Base-by-base conservation (phyloP, 1,139 yeast genomes). In the Scheffersomyces cryptocercus region DNA sequence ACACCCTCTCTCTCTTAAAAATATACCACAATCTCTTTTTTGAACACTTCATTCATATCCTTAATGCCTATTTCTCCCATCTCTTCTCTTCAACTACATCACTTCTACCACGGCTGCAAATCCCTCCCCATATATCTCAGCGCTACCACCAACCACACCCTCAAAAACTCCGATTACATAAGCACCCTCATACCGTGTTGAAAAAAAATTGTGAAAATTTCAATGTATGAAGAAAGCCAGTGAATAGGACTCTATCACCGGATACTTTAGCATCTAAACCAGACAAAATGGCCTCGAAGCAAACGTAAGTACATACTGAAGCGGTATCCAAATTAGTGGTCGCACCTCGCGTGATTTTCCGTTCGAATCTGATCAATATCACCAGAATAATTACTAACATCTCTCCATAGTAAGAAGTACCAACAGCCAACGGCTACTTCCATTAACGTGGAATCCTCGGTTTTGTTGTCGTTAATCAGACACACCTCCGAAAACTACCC, bases 401-500 rank as follows among this genome's bases (percentile, higher is more conserved):
- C 35, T 31, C 15, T 35, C 28, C 28, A 5, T 15, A 49, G 52
- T 48, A 65, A 62, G 52, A 50, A 54, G 41, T 68, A 68, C 52
- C 61, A 65, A 48, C 63, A 62, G 31, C 80, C 83, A 30, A 72
- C 77, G 5, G 73, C 78, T 35, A 64, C 64, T 36, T 56, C 72
- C 37, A 75, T 80, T 47, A 70, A 73, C 47, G 65, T 81, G 38
- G 79, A 78, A 51, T 79, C 84, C 31, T 73, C 82, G 49, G 91
- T 80, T 30, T 84, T 85, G 41, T 73, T 88, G 55, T 83, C 85
- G 51, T 75, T 89, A 52, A 73, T 85, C 53, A 83, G 86, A 64
- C 89, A 87, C 63, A 82, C 90, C 12, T 77, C 88, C 35, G 88
- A 84, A 49, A 73, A 78, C 57, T 78, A 75, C 58, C 90, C 95